phyloP scores from a whole-genome alignment of 2,329 filamentous ascomycete genomes.

The Nigrospora sphaerica region DNA sequence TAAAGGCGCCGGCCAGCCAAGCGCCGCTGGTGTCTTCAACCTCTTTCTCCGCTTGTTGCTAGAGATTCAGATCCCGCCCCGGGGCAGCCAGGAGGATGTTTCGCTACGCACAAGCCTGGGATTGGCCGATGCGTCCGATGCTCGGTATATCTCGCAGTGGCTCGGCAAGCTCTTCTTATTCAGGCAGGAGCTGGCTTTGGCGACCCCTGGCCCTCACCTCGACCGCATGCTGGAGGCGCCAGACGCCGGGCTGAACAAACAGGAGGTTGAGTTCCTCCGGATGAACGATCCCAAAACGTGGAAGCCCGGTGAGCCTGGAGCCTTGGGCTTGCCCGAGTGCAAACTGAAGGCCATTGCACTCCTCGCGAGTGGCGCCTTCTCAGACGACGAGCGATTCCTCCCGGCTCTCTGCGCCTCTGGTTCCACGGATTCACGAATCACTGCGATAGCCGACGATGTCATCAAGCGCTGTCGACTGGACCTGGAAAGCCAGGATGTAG shows the following conservation, averaged over 20 bases:
- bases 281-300: constrained; percentile 64
- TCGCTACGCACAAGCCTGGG: constrained; percentile 59
- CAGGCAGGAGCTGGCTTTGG: constrained; percentile 33
- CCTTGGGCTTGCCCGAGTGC: constrained; percentile 60
- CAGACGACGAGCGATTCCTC: constrained; percentile 73
- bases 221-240: constrained; percentile 20
- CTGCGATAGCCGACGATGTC: constrained; percentile 81
- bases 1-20: constrained; percentile 43
- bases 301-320: constrained; percentile 51
- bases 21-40: constrained; percentile 64
- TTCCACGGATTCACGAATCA: constrained; percentile 73
- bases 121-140: constrained; percentile 60
- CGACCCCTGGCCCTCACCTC: constrained; percentile 14
- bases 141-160: constrained; percentile 65
- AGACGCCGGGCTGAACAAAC: constrained; percentile 51
- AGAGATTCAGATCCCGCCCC: constrained; percentile 62
- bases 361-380: constrained; percentile 79
- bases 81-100: constrained; percentile 72
- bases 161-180: constrained; percentile 73
- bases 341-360: constrained; percentile 65
- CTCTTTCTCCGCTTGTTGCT: constrained; percentile 71
- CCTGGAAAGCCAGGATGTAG: constrained; percentile 59
- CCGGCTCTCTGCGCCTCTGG: constrained; percentile 78
- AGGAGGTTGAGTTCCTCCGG: constrained; percentile 64
- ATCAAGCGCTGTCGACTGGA: constrained; percentile 72